Conservation (phyloP, 768 basidiomycete genomes). For the Psilocybe tampanensis region DNA sequence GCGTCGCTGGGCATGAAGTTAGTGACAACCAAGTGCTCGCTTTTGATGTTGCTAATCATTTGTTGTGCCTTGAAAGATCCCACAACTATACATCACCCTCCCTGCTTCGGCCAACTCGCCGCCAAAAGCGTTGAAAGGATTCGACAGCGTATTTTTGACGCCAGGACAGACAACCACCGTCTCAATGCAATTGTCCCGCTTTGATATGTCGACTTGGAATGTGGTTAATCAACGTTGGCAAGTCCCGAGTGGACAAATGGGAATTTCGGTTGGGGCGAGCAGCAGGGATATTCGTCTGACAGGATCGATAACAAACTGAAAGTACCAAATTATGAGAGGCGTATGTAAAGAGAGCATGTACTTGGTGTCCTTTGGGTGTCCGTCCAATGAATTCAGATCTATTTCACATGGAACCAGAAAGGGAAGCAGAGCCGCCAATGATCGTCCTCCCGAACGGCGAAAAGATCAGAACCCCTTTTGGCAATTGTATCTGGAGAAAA, state of each 20-base stretch:
- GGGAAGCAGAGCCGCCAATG: neutral
- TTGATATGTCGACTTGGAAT: slow-evolving; percentile 58
- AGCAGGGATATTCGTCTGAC: slow-evolving; percentile 50
- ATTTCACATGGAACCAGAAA: neutral
- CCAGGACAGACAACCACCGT: slow-evolving; percentile 48
- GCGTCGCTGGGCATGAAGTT: slow-evolving; percentile 56
- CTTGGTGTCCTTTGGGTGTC: neutral
- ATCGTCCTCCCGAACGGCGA: neutral
- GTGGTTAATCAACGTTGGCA: slow-evolving; percentile 56
- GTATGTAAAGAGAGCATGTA: no score
- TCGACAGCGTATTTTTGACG: slow-evolving; percentile 49
- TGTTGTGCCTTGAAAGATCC: slow-evolving; percentile 36
- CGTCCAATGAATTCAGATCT: neutral
- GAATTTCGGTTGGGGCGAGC: slow-evolving; percentile 50
- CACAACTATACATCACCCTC: slow-evolving; percentile 56
- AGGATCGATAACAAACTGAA: slow-evolving; percentile 39
- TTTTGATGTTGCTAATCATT: neutral
- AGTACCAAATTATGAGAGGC: neutral
- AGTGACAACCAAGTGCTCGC: slow-evolving; percentile 4
- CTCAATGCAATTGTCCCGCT: slow-evolving; percentile 49
- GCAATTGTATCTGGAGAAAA: neutral
- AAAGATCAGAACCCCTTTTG: slow-evolving; percentile 1
- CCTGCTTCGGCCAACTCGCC: slow-evolving; percentile 50
- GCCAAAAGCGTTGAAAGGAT: slow-evolving; percentile 56
- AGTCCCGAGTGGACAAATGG: slow-evolving; percentile 49